Base-by-base conservation (phyloP, 352 stramenopile genomes). In the Pythium grandisporangium region DNA sequence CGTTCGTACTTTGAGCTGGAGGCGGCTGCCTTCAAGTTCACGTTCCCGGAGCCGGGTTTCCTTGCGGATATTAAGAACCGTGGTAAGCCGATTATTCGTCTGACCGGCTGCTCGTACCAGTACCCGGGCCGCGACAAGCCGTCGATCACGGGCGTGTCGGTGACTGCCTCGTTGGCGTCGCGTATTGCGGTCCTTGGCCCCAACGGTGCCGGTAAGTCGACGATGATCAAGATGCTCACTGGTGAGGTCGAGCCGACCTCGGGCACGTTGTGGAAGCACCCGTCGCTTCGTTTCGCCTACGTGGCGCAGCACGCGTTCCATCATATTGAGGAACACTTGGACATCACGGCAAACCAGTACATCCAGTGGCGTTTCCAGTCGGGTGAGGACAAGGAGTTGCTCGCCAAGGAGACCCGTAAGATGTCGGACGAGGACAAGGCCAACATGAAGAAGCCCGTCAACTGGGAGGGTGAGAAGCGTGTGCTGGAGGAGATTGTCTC, bases 241-340 rank as follows among this genome's bases (percentile, higher is more conserved):
- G 72, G 73, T 61, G 80, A 93, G 55, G 72, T 84, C 2, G 80
- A 88, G 62, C 80, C 80, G 4, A 86, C 67, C 16, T 40, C 32
- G 1, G 80, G 80, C 40, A 61, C 60, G 45, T 60, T 93, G 48
- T 93, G 80, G 80, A 93, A 90, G 66, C 79, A 93, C 63, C 79
- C 74, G 30, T 58, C 68, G 27, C 74, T 97, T 58, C 85, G 90
- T 64, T 93, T 98, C 55, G 94, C 94, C 3, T 98, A 98, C 67
- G 94, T 98, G 4, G 90, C 92, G 23, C 94, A 98, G 74, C 95
- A 99, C 66, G 87, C 93, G 29, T 98, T 99, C 70, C 92, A 97
- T 61, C 95, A 99, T 69, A 96, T 99, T 50, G 95, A 99, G 66
- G 70, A 94, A 47, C 93, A 98, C 70, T 79, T 98, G 34, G 93